Evolutionary conservation across 371 early-diverging fungal species (phyloP).

Genomic region (Apophysomyces trapeziformis): DNA sequence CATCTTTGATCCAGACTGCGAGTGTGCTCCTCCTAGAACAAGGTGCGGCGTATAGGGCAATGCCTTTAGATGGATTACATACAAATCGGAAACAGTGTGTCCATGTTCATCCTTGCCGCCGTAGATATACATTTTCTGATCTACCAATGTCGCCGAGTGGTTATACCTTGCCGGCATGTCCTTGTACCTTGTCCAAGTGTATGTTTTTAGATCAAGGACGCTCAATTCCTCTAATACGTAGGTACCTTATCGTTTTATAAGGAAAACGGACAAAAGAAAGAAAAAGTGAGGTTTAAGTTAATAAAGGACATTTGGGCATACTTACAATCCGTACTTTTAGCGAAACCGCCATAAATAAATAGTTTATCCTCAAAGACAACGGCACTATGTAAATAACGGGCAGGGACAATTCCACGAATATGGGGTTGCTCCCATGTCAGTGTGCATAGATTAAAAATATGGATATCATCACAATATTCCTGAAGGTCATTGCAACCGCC

Average conservation of each 20-base stretch:
- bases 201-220: conserved; percentile 55
- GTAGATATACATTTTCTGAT: conserved; percentile 57
- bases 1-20: conserved; percentile 33
- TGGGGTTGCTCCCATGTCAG: conserved; percentile 57
- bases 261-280: too few relatives aligned
- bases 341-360: conserved; percentile 69
- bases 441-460: conserved; percentile 47
- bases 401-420: conserved; percentile 53
- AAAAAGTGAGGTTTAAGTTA: too few relatives aligned
- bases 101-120: conserved; percentile 64
- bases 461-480: conserved; percentile 55
- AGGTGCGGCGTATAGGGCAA: conserved; percentile 36
- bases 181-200: conserved; percentile 53
- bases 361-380: conserved; percentile 63
- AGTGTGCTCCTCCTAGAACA: conserved; percentile 27
- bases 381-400: conserved; percentile 63
- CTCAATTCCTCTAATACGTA: conserved; percentile 64
- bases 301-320: too few relatives aligned
- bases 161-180: conserved; percentile 61
- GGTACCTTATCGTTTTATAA: conserved; percentile 38
- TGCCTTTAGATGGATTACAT: conserved; percentile 54
- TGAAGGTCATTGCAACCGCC: conserved; percentile 50
- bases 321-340: conserved; percentile 60
- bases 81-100: conserved; percentile 60
- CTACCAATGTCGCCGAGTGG: conserved; percentile 59